Base-by-base conservation (phyloP, 1,139 yeast genomes). In the Pichia sorboxylosa region DNA sequence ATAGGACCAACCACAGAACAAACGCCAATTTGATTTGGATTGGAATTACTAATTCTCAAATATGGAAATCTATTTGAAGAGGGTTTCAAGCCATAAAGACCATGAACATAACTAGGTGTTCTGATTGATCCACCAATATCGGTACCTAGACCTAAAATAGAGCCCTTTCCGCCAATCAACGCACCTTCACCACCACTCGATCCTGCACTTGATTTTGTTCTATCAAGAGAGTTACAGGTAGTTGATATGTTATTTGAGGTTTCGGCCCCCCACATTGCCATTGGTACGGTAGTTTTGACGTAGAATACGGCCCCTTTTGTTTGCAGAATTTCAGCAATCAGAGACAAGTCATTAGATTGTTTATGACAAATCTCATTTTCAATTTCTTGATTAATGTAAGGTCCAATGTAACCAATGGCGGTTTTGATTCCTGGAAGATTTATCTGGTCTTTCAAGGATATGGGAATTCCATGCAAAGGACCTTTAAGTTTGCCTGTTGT, bases 131-230 rank as follows among this genome's bases (percentile, higher is more conserved):
- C 82, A 13, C 81, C 83, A 42, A 76, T 70, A 51, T 76, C 82
- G 17, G 80, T 70, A 3, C 81, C 80, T 19, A 73, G 49, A 1
- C 80, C 81, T 26, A 73, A 47, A 4, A 64, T 49, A 0, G 74
- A 58, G 2, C 68, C 78, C 27, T 58, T 57, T 17, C 64, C 52
- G 2, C 66, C 73, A 15, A 72, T 46, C 7, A 73, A 47, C 0
- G 78, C 66, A 8, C 73, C 79, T 48, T 73, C 81, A 32, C 83
- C 83, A n/a, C 80, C 79, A n/a, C 75, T 66, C 1, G 77, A 69
- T 1, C 82, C 82, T 31, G 81, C 81, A 22, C 65, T 50, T 2
- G 70, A 54, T 23, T 68, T 55, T 0, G 44, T 44, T 27, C 62
- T 56, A 46, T 73, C 69, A 34, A 55, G 47, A 2, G 77, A 59